phyloP scores from a whole-genome alignment of 192 early-diverging fungal species.

The Entomortierella beljakovae region DNA sequence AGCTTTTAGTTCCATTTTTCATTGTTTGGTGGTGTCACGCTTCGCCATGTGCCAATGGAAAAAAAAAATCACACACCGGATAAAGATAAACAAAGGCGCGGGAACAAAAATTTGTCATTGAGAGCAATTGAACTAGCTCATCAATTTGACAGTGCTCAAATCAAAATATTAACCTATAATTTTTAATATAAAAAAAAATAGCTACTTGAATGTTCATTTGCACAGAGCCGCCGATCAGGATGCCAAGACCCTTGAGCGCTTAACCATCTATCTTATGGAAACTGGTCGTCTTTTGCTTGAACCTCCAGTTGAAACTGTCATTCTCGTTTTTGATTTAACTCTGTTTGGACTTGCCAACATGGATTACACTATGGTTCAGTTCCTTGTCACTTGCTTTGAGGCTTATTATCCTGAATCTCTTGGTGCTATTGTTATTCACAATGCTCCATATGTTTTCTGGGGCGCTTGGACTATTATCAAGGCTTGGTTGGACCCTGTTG shows the following conservation, averaged over 20 bases:
- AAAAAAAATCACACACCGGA: no score
- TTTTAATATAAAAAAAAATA: slow-evolving; percentile 5
- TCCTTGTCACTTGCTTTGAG: slow-evolving; percentile 82
- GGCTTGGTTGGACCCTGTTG: slow-evolving; percentile 91
- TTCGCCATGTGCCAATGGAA: no score
- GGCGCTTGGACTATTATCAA: slow-evolving; percentile 85
- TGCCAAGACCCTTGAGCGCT: slow-evolving; percentile 70
- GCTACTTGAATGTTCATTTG: slow-evolving; percentile 63
- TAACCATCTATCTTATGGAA: slow-evolving; percentile 81
- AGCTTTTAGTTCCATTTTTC: no score
- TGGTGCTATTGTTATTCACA: slow-evolving; percentile 84
- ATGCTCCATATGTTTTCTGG: slow-evolving; percentile 89
- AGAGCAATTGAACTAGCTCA: background rate
- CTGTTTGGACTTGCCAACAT: slow-evolving; percentile 53
- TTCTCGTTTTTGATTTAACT: slow-evolving; percentile 51
- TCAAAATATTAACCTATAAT: background rate
- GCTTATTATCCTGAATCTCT: slow-evolving; percentile 93
- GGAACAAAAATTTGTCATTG: background rate
- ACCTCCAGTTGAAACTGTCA: slow-evolving; percentile 70
- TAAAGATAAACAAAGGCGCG: background rate
- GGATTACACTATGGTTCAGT: slow-evolving; percentile 67
- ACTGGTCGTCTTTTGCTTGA: slow-evolving; percentile 70
- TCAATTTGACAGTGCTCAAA: background rate
- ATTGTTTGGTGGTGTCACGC: no score
- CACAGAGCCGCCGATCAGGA: slow-evolving; percentile 68